These are phyloP conservation scores for Astrothelium macrocarpum DNA, from an alignment of 495 filamentous ascomycete species.

Conservation along the genomic window DNA sequence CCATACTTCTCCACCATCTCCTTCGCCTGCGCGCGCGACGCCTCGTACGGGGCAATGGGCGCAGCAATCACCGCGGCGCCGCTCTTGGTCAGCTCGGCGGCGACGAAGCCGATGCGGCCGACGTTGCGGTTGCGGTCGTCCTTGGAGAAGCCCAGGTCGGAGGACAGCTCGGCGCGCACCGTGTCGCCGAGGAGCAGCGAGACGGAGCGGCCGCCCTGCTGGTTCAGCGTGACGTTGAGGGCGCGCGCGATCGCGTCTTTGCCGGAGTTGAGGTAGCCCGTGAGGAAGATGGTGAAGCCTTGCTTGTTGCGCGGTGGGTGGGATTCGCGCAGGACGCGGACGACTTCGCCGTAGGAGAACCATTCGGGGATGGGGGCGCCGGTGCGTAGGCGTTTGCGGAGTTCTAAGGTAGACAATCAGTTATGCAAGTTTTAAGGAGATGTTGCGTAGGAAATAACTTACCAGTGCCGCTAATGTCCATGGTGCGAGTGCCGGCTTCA, in stretches of 20 bases:
- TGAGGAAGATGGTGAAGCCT: constrained; percentile 97
- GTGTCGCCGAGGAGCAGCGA: constrained; percentile 91
- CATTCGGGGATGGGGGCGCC: constrained; percentile 94
- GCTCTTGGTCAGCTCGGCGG: constrained; percentile 82
- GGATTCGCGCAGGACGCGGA: constrained; percentile 87
- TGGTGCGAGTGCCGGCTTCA: constrained; percentile 67
- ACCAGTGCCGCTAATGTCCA: constrained; percentile 87
- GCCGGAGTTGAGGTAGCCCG: constrained; percentile 90
- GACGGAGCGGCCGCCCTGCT: constrained; percentile 91
- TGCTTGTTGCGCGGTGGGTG: constrained; percentile 81
- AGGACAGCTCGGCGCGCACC: constrained; percentile 83
- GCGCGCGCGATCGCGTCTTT: constrained; percentile 95
- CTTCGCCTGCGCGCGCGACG: constrained; percentile 60
- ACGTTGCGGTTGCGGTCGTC: constrained; percentile 94
- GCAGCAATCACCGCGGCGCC: constrained; percentile 93
- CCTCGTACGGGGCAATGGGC: constrained; percentile 91
- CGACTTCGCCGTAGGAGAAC: constrained; percentile 99
- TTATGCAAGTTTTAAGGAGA: not conserved
- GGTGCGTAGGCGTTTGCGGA: constrained; percentile 77
- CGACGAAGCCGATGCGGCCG: constrained; percentile 91
- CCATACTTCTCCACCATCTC: constrained; percentile 82
- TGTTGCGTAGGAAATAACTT: constrained; percentile 3
- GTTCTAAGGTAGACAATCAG: constrained; percentile 42
- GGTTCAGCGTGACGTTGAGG: constrained; percentile 94
- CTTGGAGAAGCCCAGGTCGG: constrained; percentile 88